phyloP scores from a whole-genome alignment of 1,284 basidiomycete species.

The Heliocybe sulcata region DNA sequence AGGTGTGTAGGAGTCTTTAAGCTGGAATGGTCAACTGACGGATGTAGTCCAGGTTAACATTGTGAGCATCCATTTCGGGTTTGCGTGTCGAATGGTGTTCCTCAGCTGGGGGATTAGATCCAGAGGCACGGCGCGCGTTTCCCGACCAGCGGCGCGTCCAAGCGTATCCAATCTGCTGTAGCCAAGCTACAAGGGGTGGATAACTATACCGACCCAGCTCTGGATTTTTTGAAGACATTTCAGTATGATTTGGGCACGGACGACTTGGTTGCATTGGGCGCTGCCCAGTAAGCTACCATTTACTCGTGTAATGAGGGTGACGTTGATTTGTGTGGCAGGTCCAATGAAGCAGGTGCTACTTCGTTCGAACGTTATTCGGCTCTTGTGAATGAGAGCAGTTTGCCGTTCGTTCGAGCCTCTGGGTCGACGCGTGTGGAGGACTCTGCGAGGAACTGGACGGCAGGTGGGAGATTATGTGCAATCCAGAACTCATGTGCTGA shows the following conservation, averaged over 20 bases:
- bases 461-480: conserved; percentile 31
- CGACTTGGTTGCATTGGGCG: conserved; percentile 64
- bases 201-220: conserved; percentile 34
- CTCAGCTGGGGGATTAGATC: conserved; percentile 37
- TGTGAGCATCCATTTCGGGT: conserved; percentile 29
- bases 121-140: conserved; percentile 81
- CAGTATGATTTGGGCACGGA: conserved; percentile 55
- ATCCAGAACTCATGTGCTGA: neutral
- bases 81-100: neutral
- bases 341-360: conserved; percentile 38
- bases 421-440: conserved; percentile 55
- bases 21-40: conserved; percentile 1
- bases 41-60: conserved; percentile 45
- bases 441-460: conserved; percentile 66
- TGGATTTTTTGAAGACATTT: conserved; percentile 58
- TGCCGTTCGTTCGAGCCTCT: conserved; percentile 66
- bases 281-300: conserved; percentile 50
- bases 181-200: conserved; percentile 41
- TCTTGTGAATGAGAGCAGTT: conserved; percentile 33
- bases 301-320: neutral
- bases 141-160: conserved; percentile 51
- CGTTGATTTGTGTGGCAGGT: conserved; percentile 26
- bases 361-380: conserved; percentile 44
- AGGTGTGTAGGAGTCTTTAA: conserved; percentile 28
- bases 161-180: conserved; percentile 41